Conservation (phyloP, 768 basidiomycete species). For the Podaxis sp. region DNA sequence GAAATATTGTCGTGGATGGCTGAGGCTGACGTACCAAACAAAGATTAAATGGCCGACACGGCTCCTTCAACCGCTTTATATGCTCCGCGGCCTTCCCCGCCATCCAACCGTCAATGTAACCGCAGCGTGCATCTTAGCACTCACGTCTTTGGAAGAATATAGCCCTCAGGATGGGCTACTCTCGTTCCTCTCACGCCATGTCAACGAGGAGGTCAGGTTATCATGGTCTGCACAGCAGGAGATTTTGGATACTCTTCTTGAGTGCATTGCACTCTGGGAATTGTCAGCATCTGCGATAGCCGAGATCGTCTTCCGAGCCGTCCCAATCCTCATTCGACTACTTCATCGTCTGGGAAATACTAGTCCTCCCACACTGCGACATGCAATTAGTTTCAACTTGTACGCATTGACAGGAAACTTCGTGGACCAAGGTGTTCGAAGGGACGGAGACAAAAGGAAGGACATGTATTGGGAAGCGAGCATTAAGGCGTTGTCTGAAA, state of each 20-base stretch:
- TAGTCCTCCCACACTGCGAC: conserved; percentile 24
- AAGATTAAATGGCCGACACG: conserved; percentile 30
- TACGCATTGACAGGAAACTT: conserved; percentile 25
- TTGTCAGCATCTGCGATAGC: conserved; percentile 30
- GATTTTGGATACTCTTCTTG: conserved; percentile 35
- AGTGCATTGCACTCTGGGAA: conserved; percentile 33
- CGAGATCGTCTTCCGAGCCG: conserved; percentile 27
- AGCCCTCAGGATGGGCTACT: conserved; percentile 31
- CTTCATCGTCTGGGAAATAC: conserved; percentile 25
- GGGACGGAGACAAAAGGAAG: conserved; percentile 24
- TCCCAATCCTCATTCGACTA: conserved; percentile 31
- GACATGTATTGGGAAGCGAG: conserved; percentile 27
- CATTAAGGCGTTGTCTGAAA: conserved; percentile 28
- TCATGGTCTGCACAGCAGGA: conserved; percentile 28
- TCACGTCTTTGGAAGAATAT: conserved; percentile 30
- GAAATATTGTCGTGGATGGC: conserved; percentile 37
- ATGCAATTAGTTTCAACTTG: conserved; percentile 27
- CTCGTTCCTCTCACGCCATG: conserved; percentile 25
- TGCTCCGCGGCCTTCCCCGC: conserved; percentile 23
- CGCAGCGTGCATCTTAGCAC: conserved; percentile 31
- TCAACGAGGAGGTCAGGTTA: conserved; percentile 26
- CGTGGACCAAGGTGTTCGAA: conserved; percentile 21
- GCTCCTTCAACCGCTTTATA: conserved; percentile 29
- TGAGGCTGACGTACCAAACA: conserved; percentile 32
- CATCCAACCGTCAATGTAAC: conserved; percentile 29